These are phyloP conservation scores for Trichosanthes cucumerina DNA, from an alignment of 306 rosid species.

Conservation along the genomic window DNA sequence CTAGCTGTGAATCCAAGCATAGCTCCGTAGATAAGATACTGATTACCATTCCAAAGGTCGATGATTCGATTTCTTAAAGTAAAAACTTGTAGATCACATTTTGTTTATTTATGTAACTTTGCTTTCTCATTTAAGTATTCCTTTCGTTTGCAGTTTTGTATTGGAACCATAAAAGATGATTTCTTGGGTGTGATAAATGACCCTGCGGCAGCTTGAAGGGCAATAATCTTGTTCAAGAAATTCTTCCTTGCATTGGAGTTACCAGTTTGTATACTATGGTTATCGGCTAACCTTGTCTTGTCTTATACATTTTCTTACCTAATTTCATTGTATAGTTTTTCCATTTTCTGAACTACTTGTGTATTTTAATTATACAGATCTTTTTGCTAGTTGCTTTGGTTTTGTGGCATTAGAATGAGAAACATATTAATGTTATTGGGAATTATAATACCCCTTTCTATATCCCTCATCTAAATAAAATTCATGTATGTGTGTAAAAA, in stretches of 20 bases:
- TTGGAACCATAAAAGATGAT: conserved; percentile 94
- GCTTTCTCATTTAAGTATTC: not conserved
- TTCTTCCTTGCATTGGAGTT: not conserved
- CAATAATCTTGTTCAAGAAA: not conserved
- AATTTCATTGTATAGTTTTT: not conserved
- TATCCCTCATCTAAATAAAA: not conserved
- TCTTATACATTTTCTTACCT: not conserved
- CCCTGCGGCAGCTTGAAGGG: conserved; percentile 35
- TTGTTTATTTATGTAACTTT: not conserved
- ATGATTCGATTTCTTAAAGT: no score
- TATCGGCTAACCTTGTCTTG: not conserved
- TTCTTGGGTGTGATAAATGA: conserved; percentile 97
- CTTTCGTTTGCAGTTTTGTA: conserved; percentile 59
- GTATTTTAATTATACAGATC: not conserved
- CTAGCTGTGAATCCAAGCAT: no score
- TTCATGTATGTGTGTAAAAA: no score
- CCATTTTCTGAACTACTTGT: not conserved
- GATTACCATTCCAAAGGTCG: no score
- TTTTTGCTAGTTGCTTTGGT: not conserved
- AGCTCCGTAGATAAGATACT: no score
- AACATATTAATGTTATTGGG: not conserved
- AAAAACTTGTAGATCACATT: no score
- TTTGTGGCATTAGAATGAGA: not conserved
- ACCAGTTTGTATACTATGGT: not conserved
- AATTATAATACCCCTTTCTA: not conserved